phyloP scores from a whole-genome alignment of 208 protist species.

The Leishmania turanica region DNA sequence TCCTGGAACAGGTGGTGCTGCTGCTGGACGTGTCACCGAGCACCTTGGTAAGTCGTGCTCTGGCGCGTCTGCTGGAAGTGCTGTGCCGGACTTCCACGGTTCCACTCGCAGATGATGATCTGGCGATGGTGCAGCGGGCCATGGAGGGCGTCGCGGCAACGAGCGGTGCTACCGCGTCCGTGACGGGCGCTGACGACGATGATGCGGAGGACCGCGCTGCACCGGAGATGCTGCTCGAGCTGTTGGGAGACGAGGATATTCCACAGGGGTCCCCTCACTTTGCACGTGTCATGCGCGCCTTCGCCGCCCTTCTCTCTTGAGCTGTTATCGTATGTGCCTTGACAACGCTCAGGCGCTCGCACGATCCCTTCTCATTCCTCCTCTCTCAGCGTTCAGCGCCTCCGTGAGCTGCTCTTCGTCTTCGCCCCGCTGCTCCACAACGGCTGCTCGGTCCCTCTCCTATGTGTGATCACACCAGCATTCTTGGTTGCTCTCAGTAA shows the following conservation, averaged over 20 bases:
- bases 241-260: constrained; percentile 59
- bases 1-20: constrained; percentile 67
- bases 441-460: not conserved
- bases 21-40: constrained; percentile 73
- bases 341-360: not conserved
- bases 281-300: constrained; percentile 36
- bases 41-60: constrained; percentile 21
- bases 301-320: constrained; percentile 10
- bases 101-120: constrained; percentile 31
- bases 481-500: not conserved
- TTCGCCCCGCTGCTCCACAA: not conserved
- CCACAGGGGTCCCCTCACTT: constrained; percentile 41
- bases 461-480: not conserved
- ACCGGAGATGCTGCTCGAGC: constrained; percentile 67
- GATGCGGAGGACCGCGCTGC: constrained; percentile 28
- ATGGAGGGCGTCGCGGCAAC: constrained; percentile 7
- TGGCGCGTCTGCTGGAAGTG: constrained; percentile 34
- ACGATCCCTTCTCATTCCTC: not conserved
- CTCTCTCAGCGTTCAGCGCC: not conserved
- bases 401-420: not conserved
- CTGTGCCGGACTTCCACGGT: not conserved
- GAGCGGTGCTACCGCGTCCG: not conserved
- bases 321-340: too few relatives aligned
- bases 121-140: constrained; percentile 48
- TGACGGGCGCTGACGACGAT: constrained; percentile 17